Conservation (phyloP, 768 basidiomycete genomes). For the Lentinula boryana region DNA sequence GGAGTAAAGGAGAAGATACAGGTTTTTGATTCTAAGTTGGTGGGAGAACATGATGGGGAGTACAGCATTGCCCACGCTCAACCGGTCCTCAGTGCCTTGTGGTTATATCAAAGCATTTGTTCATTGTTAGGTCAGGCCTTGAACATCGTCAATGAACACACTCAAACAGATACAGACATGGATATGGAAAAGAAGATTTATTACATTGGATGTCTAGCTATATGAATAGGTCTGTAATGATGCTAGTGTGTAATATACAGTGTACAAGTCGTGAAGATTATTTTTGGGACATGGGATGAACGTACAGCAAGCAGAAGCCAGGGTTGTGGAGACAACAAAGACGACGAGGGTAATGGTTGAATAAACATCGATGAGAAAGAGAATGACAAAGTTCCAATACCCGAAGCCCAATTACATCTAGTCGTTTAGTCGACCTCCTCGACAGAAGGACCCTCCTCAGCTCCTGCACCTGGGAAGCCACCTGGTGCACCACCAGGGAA, state of each 20-base stretch:
- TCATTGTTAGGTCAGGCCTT: no score
- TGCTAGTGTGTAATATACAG: background rate
- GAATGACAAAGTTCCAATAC: background rate
- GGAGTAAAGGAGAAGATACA: background rate
- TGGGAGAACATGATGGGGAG: background rate
- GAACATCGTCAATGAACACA: no score
- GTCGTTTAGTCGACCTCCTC: conserved; percentile 57
- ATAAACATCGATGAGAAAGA: no score
- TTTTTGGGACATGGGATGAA: background rate
- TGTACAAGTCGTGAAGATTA: background rate
- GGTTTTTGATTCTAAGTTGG: background rate
- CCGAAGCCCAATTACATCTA: background rate
- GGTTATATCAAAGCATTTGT: no score
- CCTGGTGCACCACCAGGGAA: conserved; percentile 16
- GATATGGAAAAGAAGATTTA: background rate
- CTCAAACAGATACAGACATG: background rate
- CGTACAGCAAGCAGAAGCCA: background rate
- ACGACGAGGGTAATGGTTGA: background rate
- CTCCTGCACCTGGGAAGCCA: conserved; percentile 48
- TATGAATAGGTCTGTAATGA: background rate
- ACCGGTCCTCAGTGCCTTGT: no score
- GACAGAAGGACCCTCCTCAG: conserved; percentile 58
- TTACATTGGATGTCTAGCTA: background rate
- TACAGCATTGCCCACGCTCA: no score
- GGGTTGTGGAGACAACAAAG: background rate